phyloP scores from a whole-genome alignment of 1,139 yeast genomes.

The Neolecta irregularis region DNA sequence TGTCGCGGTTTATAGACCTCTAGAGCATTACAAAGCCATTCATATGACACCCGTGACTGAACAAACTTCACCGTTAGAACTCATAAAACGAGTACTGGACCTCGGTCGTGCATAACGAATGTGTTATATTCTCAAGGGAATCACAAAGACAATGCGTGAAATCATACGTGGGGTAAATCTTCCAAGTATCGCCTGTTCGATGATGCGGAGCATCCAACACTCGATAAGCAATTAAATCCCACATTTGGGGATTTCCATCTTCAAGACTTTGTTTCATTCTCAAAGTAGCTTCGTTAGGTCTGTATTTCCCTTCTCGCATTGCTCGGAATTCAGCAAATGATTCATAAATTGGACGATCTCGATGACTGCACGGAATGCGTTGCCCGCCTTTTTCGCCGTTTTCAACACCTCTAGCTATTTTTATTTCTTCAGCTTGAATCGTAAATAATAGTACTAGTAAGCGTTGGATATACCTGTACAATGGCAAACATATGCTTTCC shows the following conservation, averaged over 20 bases:
- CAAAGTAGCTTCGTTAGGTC: constrained; percentile 81
- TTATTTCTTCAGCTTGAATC: constrained; percentile 56
- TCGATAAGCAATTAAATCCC: constrained; percentile 98
- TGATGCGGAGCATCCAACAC: constrained; percentile 85
- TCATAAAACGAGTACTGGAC: background rate
- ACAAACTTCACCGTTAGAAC: constrained; percentile 67
- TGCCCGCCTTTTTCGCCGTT: constrained; percentile 78
- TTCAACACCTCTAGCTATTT: constrained; percentile 73
- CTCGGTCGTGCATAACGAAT: constrained; percentile 15
- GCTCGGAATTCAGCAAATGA: constrained; percentile 66
- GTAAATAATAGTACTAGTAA: background rate
- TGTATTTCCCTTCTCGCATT: constrained; percentile 80
- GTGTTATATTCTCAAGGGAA: constrained; percentile 82
- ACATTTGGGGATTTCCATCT: constrained; percentile 97
- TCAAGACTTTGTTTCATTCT: constrained; percentile 90
- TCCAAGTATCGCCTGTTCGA: constrained; percentile 94
- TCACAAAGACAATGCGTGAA: constrained; percentile 98
- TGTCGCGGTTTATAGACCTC: constrained; percentile 96
- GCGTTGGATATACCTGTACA: constrained; percentile 36
- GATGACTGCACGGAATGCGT: constrained; percentile 66
- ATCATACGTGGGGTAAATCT: constrained; percentile 94
- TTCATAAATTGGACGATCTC: constrained; percentile 54
- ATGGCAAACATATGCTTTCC: constrained; percentile 79
- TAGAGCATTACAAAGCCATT: constrained; percentile 94
- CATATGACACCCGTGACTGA: constrained; percentile 84